Evolutionary conservation across 106 monocot species (phyloP).

Genomic region (Triglochin maritima): DNA sequence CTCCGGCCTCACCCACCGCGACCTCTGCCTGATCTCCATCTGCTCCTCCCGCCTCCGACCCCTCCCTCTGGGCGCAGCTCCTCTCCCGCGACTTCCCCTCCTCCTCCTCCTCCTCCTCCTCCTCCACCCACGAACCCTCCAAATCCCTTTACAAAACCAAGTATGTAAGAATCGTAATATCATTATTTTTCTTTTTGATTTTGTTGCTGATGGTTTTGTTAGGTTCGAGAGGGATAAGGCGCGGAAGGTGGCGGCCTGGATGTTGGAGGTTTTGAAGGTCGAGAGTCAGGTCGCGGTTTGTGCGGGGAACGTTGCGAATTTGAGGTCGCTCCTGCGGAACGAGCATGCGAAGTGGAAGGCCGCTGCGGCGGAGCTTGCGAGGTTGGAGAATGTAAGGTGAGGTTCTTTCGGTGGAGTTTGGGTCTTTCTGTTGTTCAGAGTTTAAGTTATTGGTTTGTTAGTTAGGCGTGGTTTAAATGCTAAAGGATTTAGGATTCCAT

Average conservation of each 20-base stretch:
- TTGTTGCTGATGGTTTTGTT: neutral
- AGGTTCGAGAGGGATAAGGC: conserved; percentile 82
- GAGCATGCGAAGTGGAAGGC: conserved; percentile 51
- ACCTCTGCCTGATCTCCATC: conserved; percentile 74
- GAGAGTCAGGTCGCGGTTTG: conserved; percentile 38
- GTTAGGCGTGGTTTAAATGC: neutral
- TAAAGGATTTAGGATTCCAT: too few relatives aligned
- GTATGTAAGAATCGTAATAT: conserved; percentile 9
- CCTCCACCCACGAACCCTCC: conserved; percentile 5
- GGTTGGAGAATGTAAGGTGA: conserved; percentile 66
- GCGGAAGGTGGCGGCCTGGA: conserved; percentile 29
- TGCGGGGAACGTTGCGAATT: conserved; percentile 25
- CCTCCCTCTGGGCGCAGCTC: conserved; percentile 55
- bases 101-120: neutral
- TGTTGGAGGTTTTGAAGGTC: conserved; percentile 34
- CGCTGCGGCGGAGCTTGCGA: conserved; percentile 21
- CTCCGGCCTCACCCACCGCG: conserved; percentile 34
- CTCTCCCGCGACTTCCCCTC: conserved; percentile 46
- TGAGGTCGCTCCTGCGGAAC: conserved; percentile 19
- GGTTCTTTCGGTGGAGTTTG: neutral
- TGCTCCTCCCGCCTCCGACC: conserved; percentile 46
- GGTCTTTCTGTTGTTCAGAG: neutral
- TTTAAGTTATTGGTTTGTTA: neutral
- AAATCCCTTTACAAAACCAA: conserved; percentile 66
- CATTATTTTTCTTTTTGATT: neutral